Percentiles rank a stretch among this genome's conserved stretches.
phyloP scores from a whole-genome alignment of 2,329 filamentous ascomycete species.

The Aspergillus terreus region DNA sequence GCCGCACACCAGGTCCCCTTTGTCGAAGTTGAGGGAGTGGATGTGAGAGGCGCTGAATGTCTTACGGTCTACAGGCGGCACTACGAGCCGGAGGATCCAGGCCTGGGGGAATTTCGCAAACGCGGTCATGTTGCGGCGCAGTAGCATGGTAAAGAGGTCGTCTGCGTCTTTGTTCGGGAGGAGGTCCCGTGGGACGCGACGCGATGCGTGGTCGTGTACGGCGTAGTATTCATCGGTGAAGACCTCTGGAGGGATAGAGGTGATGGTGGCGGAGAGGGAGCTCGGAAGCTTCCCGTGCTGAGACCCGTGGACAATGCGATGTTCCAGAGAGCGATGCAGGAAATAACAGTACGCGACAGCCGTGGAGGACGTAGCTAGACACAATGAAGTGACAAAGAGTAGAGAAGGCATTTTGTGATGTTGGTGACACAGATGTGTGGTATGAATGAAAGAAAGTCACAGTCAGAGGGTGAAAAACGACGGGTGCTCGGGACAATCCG shows the following conservation, averaged over 20 bases:
- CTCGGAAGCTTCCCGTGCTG: constrained; percentile 15
- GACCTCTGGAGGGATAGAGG: constrained; percentile 19
- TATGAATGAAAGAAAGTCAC: background rate
- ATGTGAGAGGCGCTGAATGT: constrained; percentile 27
- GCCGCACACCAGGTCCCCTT: constrained; percentile 31
- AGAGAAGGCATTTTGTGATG: constrained; percentile 12
- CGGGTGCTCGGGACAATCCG: too few species aligned
- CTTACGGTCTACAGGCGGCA: constrained; percentile 10
- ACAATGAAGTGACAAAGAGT: background rate
- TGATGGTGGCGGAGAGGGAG: constrained; percentile 13
- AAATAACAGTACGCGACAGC: constrained; percentile 26
- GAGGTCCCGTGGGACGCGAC: constrained; percentile 15
- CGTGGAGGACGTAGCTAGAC: constrained; percentile 18
- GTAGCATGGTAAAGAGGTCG: constrained; percentile 24
- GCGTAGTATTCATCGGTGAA: constrained; percentile 17
- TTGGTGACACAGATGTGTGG: constrained; percentile 23
- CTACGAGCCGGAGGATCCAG: constrained; percentile 21
- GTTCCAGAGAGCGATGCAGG: constrained; percentile 20
- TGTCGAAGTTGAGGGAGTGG: constrained; percentile 21
- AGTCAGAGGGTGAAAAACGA: background rate
- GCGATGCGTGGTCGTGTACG: constrained; percentile 21
- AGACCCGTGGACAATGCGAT: constrained; percentile 20
- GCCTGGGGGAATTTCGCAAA: constrained; percentile 34
- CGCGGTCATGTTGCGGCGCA: constrained; percentile 31
- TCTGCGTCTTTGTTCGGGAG: constrained; percentile 15